Evolutionary conservation across 345 rosid genomes (phyloP).

Genomic region (Euphorbia pulcherrima): DNA sequence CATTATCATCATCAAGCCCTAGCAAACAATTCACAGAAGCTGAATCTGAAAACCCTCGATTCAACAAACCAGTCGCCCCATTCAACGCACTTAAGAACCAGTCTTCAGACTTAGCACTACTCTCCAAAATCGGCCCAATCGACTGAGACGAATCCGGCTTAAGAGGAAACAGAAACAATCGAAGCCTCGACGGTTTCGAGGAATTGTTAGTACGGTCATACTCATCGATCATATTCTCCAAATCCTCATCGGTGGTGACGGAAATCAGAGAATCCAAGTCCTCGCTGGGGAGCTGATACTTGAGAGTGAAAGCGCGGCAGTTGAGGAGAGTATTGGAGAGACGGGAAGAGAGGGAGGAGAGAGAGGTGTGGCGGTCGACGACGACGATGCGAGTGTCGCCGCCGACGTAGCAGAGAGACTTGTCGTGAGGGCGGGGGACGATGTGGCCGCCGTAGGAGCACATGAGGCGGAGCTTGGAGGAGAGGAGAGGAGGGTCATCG

Average conservation of each 20-base stretch:
- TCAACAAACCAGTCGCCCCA: conserved; percentile 45
- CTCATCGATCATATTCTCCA: conserved; percentile 95
- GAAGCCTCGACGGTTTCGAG: conserved; percentile 56
- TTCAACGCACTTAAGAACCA: conserved; percentile 89
- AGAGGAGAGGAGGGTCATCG: conserved; percentile 47
- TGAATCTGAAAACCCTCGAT: conserved; percentile 71
- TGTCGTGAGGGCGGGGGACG: conserved; percentile 87
- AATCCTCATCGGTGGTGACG: conserved; percentile 87
- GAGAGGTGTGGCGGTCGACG: conserved; percentile 65
- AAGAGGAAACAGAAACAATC: conserved; percentile 70
- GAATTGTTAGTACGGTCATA: conserved; percentile 61
- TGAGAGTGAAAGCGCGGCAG: conserved; percentile 65
- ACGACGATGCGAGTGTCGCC: conserved; percentile 91
- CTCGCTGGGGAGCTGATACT: conserved; percentile 90
- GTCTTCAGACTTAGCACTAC: conserved; percentile 66
- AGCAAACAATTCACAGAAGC: conserved; percentile 64
- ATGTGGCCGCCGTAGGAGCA: conserved; percentile 90
- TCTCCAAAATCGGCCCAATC: conserved; percentile 63
- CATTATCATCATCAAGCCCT: conserved; percentile 59
- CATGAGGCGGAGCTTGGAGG: conserved; percentile 82
- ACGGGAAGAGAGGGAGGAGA: conserved; percentile 48
- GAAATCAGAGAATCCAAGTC: conserved; percentile 92
- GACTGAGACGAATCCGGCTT: conserved; percentile 77
- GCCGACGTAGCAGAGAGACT: conserved; percentile 77
- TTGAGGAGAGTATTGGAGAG: conserved; percentile 62